Conservation (phyloP, 2,329 filamentous ascomycete genomes). For the Pseudocercospora crystallina region DNA sequence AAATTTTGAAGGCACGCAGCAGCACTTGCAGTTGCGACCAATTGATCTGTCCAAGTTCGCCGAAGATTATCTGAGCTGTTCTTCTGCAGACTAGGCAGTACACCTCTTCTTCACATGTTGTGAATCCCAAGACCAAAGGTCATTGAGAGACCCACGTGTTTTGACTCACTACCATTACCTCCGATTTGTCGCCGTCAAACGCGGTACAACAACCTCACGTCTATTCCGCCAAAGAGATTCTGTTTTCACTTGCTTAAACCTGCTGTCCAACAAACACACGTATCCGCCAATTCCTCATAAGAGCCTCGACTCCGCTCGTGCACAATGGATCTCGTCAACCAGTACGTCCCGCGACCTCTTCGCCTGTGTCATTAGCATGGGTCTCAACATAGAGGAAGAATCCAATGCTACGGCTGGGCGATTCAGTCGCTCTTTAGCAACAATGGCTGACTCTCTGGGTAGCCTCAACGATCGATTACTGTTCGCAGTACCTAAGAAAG, state of each 20-base stretch:
- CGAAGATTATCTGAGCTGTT: too few relatives aligned
- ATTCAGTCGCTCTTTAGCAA: slow-evolving; percentile 31
- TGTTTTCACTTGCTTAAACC: neutral
- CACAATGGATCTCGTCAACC: slow-evolving; percentile 38
- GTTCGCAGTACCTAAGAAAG: slow-evolving; percentile 99
- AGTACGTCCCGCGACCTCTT: slow-evolving; percentile 27
- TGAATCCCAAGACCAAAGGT: neutral
- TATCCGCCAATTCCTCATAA: slow-evolving; percentile 1
- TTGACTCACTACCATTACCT: slow-evolving; percentile 1
- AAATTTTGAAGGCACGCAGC: too few relatives aligned
- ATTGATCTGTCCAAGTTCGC: too few relatives aligned
- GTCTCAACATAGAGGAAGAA: slow-evolving; percentile 4
- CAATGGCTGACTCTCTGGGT: slow-evolving; percentile 40
- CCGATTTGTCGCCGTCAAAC: slow-evolving; percentile 1
- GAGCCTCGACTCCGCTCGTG: neutral
- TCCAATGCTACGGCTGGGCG: slow-evolving; percentile 13
- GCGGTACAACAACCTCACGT: slow-evolving; percentile 7
- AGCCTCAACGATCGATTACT: slow-evolving; percentile 90
- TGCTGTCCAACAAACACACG: slow-evolving; percentile 1
- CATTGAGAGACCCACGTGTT: slow-evolving; percentile 3
- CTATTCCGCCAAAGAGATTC: neutral
- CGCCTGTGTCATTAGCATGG: slow-evolving; percentile 8
- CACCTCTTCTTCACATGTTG: neutral
- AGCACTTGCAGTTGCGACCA: too few relatives aligned
- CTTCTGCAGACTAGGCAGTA: too few relatives aligned